Evolutionary conservation across 2,329 filamentous ascomycete genomes (phyloP), one percentile per base, ranked within the genome.

Genomic region (Epichloe aotearoae): DNA sequence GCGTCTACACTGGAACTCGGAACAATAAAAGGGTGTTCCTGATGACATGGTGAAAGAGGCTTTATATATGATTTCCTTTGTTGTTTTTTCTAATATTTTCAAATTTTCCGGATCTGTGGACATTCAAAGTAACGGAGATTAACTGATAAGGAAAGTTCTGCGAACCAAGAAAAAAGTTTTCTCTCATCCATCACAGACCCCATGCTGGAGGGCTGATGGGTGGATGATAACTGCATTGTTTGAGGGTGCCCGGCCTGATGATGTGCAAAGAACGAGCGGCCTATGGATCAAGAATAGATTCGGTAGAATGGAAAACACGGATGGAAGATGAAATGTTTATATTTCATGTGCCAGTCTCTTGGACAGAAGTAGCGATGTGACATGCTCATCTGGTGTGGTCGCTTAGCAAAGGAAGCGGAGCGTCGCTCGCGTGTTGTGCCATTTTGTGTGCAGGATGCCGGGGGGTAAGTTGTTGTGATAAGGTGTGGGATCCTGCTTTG

Each of bases 261-360:
- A 54, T 52, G 47, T 54, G 51, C 50, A 52, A 54, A 52, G 53
- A 49, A 55, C 40, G 54, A 55, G 59, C 49, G 56, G 58, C 57
- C 56, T 59, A 55, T 62, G 60, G 61, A 60, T 62, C 60, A 58
- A 61, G 63, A 58, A 63, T 66, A 66, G 63, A 67, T 58, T 65
- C 55, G 61, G 64, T 67, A 65, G 62, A 66, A 64, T 64, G 59
- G 54, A 66, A 60, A 61, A 60, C 55, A 64, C 52, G 57, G 26
- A 30, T 30, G 26, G 10, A 30, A 10, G 26, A 30, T 10, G 26
- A 30, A 10, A 30, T 30, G 8, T 10, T 30, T 10, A 4, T 1
- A 26, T 10, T 10, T 30, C 26, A 11, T 30, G 3, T 30, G 26
- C 8, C 26, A 30, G 26, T 30, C 3, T 30, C 26, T 10, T 11